Evolutionary conservation across 495 filamentous ascomycete genomes (phyloP).

Genomic region (Arthonia radiata): DNA sequence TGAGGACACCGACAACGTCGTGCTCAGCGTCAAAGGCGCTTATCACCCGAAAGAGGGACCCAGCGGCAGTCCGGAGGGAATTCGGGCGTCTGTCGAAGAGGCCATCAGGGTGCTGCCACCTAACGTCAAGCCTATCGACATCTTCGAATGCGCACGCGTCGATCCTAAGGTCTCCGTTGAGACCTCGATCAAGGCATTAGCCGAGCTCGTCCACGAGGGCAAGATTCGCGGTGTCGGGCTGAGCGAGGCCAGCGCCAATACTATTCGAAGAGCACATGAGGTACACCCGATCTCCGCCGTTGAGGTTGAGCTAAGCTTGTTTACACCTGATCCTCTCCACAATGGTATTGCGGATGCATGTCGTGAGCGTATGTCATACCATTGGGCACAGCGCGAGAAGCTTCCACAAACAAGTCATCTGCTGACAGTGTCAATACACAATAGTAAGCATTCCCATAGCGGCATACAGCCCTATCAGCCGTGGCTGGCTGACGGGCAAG

Average conservation of each 20-base stretch:
- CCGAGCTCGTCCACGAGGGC: constrained; percentile 18
- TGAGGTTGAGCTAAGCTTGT: constrained; percentile 3
- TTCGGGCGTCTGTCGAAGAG: constrained; percentile 42
- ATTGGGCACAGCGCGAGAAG: too few species aligned
- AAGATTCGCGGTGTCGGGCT: constrained; percentile 7
- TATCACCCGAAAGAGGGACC: too few species aligned
- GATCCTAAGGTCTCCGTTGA: constrained; percentile 3
- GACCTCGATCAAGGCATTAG: constrained; percentile 8
- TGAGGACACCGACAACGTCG: constrained; percentile 37
- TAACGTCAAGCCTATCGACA: too few species aligned
- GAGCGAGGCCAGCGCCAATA: constrained; percentile 4
- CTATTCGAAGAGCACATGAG: constrained; percentile 1
- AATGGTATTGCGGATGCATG: constrained; percentile 3
- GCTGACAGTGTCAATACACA: too few species aligned
- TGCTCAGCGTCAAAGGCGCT: constrained; percentile 41
- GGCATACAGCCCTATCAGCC: constrained; percentile 22
- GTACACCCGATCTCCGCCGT: constrained; percentile 1
- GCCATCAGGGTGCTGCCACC: too few species aligned
- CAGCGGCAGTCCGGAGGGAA: constrained; percentile 35
- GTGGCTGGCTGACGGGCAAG: constrained; percentile 22
- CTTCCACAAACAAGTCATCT: too few species aligned
- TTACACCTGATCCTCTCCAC: not conserved
- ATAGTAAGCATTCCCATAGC: not conserved
- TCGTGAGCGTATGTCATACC: too few species aligned
- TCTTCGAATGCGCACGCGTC: too few species aligned